These are phyloP conservation scores for Potentilla sterilis DNA, from an alignment of 306 rosid genomes.

Conservation along the genomic window DNA sequence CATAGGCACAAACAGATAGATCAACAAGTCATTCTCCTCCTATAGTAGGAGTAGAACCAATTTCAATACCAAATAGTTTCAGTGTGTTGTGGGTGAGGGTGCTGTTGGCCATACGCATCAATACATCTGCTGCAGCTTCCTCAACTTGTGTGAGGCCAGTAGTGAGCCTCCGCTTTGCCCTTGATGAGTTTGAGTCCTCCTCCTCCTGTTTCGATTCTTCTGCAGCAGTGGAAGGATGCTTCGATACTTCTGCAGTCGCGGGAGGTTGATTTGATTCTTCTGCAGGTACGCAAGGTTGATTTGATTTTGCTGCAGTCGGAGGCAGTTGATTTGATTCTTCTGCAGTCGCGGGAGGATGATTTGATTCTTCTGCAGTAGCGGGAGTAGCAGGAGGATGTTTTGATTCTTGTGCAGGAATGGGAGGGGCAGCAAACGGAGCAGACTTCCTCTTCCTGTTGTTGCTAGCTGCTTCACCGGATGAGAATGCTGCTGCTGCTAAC, in stretches of 20 bases:
- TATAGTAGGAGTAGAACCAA: not conserved
- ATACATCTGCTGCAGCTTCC: slow-evolving; percentile 10
- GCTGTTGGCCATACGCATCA: slow-evolving; percentile 9
- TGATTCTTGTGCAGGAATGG: not conserved
- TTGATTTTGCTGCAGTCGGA: not conserved
- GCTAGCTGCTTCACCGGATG: not conserved
- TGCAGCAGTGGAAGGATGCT: not conserved
- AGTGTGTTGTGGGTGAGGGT: not conserved
- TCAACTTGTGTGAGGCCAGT: not conserved
- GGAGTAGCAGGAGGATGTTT: not conserved
- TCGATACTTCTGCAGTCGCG: not conserved
- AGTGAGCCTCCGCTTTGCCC: not conserved
- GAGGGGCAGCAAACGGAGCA: not conserved
- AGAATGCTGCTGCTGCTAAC: slow-evolving; percentile 7
- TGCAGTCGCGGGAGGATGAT: not conserved
- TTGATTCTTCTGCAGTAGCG: not conserved
- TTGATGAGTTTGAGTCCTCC: not conserved
- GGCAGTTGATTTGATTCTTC: not conserved
- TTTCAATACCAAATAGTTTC: slow-evolving; percentile 5
- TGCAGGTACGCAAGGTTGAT: not conserved
- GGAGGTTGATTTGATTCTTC: not conserved
- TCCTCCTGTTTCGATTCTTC: slow-evolving; percentile 1
- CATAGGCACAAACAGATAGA: not conserved
- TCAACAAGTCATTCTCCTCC: not conserved
- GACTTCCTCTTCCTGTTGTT: slow-evolving; percentile 10